phyloP scores from a whole-genome alignment of 2,329 filamentous ascomycete genomes.

The Neonectria faginata region DNA sequence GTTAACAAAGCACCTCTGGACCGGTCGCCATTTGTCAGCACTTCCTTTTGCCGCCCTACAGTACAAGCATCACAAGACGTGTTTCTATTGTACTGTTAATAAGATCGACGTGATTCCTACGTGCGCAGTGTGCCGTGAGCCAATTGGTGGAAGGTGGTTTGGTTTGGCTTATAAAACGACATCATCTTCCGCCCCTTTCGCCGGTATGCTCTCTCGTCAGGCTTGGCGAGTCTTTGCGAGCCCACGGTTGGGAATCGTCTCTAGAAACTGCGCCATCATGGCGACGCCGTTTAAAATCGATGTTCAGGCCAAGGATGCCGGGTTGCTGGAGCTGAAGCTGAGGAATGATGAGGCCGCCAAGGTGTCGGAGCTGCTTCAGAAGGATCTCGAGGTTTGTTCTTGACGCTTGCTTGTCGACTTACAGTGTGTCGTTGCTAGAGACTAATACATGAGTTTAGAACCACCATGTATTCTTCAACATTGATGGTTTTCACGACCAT shows the following conservation, averaged over 20 bases:
- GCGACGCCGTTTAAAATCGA: slow-evolving; percentile 62
- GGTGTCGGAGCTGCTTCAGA: slow-evolving; percentile 76
- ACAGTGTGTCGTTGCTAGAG: not conserved
- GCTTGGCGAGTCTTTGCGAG: slow-evolving; percentile 30
- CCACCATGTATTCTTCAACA: slow-evolving; percentile 86
- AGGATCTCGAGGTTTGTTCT: slow-evolving; percentile 71
- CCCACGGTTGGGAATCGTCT: slow-evolving; percentile 9
- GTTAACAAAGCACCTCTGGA: not conserved
- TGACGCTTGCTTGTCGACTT: not conserved
- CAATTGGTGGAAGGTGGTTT: not conserved
- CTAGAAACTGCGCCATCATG: slow-evolving; percentile 48
- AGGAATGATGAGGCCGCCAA: slow-evolving; percentile 70
- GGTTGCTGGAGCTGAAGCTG: slow-evolving; percentile 60
- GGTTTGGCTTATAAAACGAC: not conserved
- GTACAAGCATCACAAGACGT: slow-evolving; percentile 1
- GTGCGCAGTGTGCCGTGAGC: not conserved
- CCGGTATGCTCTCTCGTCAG: slow-evolving; percentile 32
- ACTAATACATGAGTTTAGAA: slow-evolving; percentile 39
- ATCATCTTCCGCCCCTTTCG: slow-evolving; percentile 11
- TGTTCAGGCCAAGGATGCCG: slow-evolving; percentile 61
- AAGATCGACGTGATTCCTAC: not conserved
- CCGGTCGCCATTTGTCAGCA: slow-evolving; percentile 2
- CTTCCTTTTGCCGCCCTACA: not conserved
- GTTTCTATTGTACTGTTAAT: not conserved
- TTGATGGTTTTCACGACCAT: slow-evolving; percentile 83